Evolutionary conservation across 257 asterid genomes (phyloP), one percentile per base, ranked within the genome.

Genomic region (Cynanchum wilfordii): DNA sequence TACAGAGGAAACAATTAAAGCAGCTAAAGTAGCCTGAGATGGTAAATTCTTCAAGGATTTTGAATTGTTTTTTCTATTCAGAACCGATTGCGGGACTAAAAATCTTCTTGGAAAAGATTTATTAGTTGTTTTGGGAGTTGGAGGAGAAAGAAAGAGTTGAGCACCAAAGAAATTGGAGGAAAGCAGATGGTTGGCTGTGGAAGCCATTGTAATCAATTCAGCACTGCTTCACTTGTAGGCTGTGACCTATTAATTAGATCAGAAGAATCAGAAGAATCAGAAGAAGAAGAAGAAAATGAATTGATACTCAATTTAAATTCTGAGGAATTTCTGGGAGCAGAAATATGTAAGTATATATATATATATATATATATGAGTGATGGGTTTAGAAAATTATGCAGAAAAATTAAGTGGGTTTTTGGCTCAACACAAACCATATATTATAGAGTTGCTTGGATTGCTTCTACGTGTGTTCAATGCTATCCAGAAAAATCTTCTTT

Each of bases 1-100:
- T 16, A 92, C 33, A 24, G 99, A 87, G 60, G 96, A 83, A 75
- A 92, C 82, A 4, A 95, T 82, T 7, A 95, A 27, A 64, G 99
- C 95, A 79, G 98, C 94, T 62, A 92, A 29, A 56, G 96, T 87
- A 12, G 92, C 96, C n/a, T 87, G 86, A 29, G 87, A 86, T 49
- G 78, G 74, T 33, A 85, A 51, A 36, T 51, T 75, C 63, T 66
- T 82, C n/a, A 81, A 78, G 73, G 79, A 76, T 33, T 73, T 72
- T 55, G 86, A 73, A 60, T 82, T 66, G 66, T 70, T 17, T 25
- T 68, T 86, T 59, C 40, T 72, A 78, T 68, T 75, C 8, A 87
- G 84, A 24, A 88, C 24, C 55, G 96, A 86, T 79, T 80, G 84
- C 6, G 91, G 85, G 2, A 84, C 68, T 10, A 75, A 7, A 68